phyloP scores from a whole-genome alignment of 768 basidiomycete genomes.

The Pleurotus tuber-regium region DNA sequence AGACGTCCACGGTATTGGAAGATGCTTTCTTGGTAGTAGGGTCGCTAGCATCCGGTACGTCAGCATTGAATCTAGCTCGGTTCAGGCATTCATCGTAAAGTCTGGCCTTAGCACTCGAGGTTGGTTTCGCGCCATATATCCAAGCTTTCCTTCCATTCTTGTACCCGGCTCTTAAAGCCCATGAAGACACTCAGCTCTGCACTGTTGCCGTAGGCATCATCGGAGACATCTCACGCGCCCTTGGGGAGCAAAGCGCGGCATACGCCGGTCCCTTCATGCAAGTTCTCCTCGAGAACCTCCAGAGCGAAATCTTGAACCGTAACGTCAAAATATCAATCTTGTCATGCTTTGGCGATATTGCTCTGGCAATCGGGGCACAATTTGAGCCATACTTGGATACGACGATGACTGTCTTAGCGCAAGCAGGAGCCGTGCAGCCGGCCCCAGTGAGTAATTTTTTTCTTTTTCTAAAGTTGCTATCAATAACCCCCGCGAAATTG shows the following conservation, averaged over 20 bases:
- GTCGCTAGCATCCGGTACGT: constrained; percentile 70
- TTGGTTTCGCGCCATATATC: constrained; percentile 79
- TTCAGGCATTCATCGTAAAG: constrained; percentile 11
- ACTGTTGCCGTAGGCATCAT: constrained; percentile 95
- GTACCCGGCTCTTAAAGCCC: constrained; percentile 83
- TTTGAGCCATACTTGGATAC: constrained; percentile 91
- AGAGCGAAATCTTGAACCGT: constrained; percentile 85
- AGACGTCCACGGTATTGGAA: constrained; percentile 92
- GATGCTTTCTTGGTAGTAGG: constrained; percentile 96
- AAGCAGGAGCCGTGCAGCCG: constrained; percentile 86
- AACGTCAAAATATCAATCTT: constrained; percentile 97
- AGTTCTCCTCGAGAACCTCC: constrained; percentile 86
- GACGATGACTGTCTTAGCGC: constrained; percentile 86
- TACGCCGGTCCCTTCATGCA: constrained; percentile 91
- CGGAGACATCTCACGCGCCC: constrained; percentile 93
- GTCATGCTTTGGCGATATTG: constrained; percentile 95
- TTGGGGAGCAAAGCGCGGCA: constrained; percentile 79
- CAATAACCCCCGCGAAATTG: too few species aligned
- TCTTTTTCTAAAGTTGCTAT: too few species aligned
- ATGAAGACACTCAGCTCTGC: constrained; percentile 95
- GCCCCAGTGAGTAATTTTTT: constrained; percentile 67
- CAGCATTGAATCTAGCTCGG: neutral
- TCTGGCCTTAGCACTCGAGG: constrained; percentile 70
- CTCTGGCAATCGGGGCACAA: constrained; percentile 79
- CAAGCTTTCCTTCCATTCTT: constrained; percentile 83